Base-by-base conservation (phyloP, 2,329 filamentous ascomycete species). In the Stachybotrys echinatus region DNA sequence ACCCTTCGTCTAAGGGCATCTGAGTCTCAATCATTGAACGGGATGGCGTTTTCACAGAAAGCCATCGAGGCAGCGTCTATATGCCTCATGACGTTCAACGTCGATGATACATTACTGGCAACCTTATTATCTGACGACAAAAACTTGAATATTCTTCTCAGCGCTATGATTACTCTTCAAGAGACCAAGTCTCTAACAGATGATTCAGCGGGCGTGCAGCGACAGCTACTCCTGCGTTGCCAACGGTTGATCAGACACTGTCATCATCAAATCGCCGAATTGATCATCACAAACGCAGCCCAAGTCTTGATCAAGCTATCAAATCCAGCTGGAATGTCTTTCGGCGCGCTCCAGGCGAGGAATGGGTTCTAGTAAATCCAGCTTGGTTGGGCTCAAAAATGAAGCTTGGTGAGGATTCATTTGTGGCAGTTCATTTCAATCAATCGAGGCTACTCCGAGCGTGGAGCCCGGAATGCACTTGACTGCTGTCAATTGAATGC, bases 391-490 rank as follows among this genome's bases (percentile, higher is more conserved):
- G 20, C 8, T 22, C 21, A 23, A 23, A 23, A 10, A 12, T 23
- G 21, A 23, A 21, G 6, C 21, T 23, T 14, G 22, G 18, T 14
- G 21, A 12, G 19, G 22, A 23, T 23, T 45, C 42, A 27, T 3
- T 12, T 12, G 22, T 45, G 18, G 22, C 37, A 3, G 66, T 79
- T 5, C 70, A 76, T 22, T 75, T 74, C 54, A 79, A 80, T 52
- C 45, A 0, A 45, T 81, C 2, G 72, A 79, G 8, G 72, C 79
- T 1, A 65, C 72, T 56, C 73, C 73, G 0, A 67, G 65, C 2
- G 53, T 52, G 1, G 49, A 55, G 4, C 55, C 59, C 0, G 73
- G 72, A 3, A 70, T 79, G 67, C 47, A 54, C 0, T 77, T 74
- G 48, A 70, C 69, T 0, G 61, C 63, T 0, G 73, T 67, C 23